phyloP scores from a whole-genome alignment of 2,329 filamentous ascomycete genomes.

The Acrodontium crateriforme region DNA sequence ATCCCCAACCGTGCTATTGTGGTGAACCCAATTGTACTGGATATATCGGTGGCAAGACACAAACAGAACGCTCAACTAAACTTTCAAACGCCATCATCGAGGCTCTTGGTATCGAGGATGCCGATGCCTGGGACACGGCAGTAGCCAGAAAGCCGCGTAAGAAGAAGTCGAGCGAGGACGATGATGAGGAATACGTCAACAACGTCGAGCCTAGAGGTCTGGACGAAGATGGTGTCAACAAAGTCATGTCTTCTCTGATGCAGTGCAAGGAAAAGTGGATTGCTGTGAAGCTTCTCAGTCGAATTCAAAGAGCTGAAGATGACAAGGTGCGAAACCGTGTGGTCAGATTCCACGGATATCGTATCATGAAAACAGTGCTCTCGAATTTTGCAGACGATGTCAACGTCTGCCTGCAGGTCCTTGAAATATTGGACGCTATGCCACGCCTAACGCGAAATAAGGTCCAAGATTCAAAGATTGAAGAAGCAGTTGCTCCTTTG shows the following conservation, averaged over 20 bases:
- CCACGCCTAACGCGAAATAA: constrained; percentile 92
- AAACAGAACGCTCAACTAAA: constrained; percentile 90
- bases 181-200: constrained; percentile 92
- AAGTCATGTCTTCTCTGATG: constrained; percentile 92
- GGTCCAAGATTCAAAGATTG: constrained; percentile 91
- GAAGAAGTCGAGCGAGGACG: constrained; percentile 70
- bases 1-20: constrained; percentile 94
- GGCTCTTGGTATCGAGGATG: constrained; percentile 87
- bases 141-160: constrained; percentile 82
- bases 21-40: constrained; percentile 88
- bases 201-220: constrained; percentile 68
- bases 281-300: constrained; percentile 80
- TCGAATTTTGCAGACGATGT: constrained; percentile 76
- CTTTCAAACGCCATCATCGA: constrained; percentile 80
- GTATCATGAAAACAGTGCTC: constrained; percentile 79
- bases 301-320: constrained; percentile 76
- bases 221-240: constrained; percentile 71
- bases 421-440: constrained; percentile 78
- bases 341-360: constrained; percentile 93
- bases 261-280: constrained; percentile 99
- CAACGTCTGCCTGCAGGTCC: constrained; percentile 77
- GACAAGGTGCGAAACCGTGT: constrained; percentile 78
- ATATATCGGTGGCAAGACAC: constrained; percentile 93
- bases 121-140: constrained; percentile 79
- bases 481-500: constrained; percentile 60